These are phyloP conservation scores for Paramecium octaurelia DNA, from an alignment of 73 alveolate species.

Conservation along the genomic window DNA sequence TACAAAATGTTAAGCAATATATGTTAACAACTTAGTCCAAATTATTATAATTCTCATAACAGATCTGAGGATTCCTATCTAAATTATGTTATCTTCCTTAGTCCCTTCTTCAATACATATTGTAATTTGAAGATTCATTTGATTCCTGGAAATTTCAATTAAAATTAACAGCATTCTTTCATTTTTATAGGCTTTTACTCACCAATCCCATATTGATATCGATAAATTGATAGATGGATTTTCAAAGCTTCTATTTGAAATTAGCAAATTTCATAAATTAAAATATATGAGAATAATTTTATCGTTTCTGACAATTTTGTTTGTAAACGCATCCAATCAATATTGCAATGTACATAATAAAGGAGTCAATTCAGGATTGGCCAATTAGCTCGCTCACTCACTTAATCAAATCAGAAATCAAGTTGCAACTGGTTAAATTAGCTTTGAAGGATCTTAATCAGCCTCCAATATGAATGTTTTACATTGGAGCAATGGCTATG, in stretches of 20 bases:
- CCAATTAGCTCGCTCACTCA: not conserved
- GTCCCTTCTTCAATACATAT: not conserved
- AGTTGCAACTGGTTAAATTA: constrained; percentile 37
- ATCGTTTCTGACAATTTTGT: not conserved
- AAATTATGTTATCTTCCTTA: not conserved
- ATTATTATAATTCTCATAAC: not conserved
- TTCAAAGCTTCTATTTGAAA: not conserved
- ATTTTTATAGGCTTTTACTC: not conserved
- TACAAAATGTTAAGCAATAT: too few species aligned
- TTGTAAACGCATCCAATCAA: not conserved
- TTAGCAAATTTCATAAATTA: not conserved
- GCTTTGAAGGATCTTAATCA: constrained; percentile 46
- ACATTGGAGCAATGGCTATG: constrained; percentile 28
- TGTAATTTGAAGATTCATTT: not conserved
- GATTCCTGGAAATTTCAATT: not conserved
- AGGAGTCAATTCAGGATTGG: constrained; percentile 39
- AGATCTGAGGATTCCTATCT: not conserved
- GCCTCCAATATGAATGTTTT: constrained; percentile 36
- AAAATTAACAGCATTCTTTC: not conserved
- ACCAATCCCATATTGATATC: not conserved
- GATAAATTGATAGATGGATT: not conserved
- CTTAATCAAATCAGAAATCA: constrained; percentile 6
- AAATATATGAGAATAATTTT: not conserved
- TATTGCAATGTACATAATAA: not conserved
- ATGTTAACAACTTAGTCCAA: not conserved